Base-by-base conservation (phyloP, 805 yeast species). In the Torulaspora microellipsoides region DNA sequence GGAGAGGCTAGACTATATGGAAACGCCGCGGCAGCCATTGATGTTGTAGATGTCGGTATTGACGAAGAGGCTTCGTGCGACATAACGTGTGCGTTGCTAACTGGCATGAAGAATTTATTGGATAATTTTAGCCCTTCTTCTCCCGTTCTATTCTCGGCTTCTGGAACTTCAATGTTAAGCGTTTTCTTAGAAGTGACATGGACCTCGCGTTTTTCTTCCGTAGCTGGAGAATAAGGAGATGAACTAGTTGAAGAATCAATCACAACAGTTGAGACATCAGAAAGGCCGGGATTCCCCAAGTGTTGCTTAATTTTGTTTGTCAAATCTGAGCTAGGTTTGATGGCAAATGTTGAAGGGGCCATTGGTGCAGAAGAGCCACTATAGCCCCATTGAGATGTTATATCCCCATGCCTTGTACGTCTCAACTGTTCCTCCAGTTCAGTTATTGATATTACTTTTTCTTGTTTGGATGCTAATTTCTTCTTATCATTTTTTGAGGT, bases 331-430 rank as follows among this genome's bases (percentile, higher is more conserved):
- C 59, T 53, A 12, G 67, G 66, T 36, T 56, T 60, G 4, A 49
- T 49, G 34, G 45, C 39, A 25, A 63, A 54, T 3, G 50, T 45
- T 2, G 53, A 39, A 2, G 67, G 66, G 0, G 67, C 64, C 27
- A 47, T 48, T 3, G 65, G 65, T 3, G 56, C 58, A 4, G 66
- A 59, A 9, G 66, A 59, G 2, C 67, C 67, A 49, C 67, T 63
- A 39, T 62, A 63, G 4, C 62, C 59, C 51, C 60, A 47, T 25
- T 43, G 39, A 5, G 43, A 25, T 7, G 27, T 17, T 4, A 15
- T 34, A 3, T 27, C 25, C 8, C 34, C 43, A 12, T 35, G 40
- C 8, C 34, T 20, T 2, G 37, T 31, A 15, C 40, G 41, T 25
- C 35, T 44, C 36, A 42, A 30, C 31, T 43, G 40, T 15, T 37